Conservation (phyloP, 2,329 filamentous ascomycete genomes). For the Colletotrichum chrysophilum region DNA sequence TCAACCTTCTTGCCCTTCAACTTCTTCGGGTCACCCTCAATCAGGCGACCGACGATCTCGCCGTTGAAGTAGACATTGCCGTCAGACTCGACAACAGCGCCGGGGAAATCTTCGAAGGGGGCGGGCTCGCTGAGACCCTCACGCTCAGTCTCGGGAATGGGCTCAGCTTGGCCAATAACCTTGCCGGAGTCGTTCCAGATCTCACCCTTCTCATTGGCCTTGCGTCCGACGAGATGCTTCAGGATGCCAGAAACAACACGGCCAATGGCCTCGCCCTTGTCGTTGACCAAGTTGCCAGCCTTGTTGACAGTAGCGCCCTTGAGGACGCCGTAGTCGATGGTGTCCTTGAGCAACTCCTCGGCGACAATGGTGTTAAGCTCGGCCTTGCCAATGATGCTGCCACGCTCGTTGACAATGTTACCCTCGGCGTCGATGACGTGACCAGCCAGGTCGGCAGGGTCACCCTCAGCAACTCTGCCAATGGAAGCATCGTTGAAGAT, state of each 20-base stretch:
- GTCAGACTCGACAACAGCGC: slow-evolving; percentile 57
- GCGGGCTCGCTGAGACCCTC: slow-evolving; percentile 51
- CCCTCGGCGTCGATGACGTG: slow-evolving; percentile 41
- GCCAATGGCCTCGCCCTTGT: slow-evolving; percentile 60
- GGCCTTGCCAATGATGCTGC: slow-evolving; percentile 38
- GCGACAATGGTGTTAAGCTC: slow-evolving; percentile 34
- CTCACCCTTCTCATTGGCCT: slow-evolving; percentile 69
- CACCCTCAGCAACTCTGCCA: slow-evolving; percentile 42
- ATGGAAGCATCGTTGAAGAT: slow-evolving; percentile 40
- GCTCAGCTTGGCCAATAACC: slow-evolving; percentile 70
- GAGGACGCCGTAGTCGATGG: slow-evolving; percentile 53
- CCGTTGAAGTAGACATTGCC: slow-evolving; percentile 57
- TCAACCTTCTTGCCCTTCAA: slow-evolving; percentile 71
- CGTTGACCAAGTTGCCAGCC: slow-evolving; percentile 60
- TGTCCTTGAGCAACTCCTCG: slow-evolving; percentile 31
- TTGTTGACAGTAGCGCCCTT: slow-evolving; percentile 64
- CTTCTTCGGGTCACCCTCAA: slow-evolving; percentile 68
- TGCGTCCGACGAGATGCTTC: slow-evolving; percentile 67
- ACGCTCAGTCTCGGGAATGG: slow-evolving; percentile 61
- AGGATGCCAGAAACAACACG: slow-evolving; percentile 68
- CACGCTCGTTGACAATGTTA: slow-evolving; percentile 40
- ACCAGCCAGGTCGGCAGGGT: slow-evolving; percentile 36
- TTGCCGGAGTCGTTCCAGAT: slow-evolving; percentile 76
- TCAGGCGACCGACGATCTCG: slow-evolving; percentile 63
- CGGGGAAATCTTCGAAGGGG: slow-evolving; percentile 65